These are phyloP conservation scores for Cordyceps fumosorosea DNA, from an alignment of 2,329 filamentous ascomycete species.

Conservation along the genomic window DNA sequence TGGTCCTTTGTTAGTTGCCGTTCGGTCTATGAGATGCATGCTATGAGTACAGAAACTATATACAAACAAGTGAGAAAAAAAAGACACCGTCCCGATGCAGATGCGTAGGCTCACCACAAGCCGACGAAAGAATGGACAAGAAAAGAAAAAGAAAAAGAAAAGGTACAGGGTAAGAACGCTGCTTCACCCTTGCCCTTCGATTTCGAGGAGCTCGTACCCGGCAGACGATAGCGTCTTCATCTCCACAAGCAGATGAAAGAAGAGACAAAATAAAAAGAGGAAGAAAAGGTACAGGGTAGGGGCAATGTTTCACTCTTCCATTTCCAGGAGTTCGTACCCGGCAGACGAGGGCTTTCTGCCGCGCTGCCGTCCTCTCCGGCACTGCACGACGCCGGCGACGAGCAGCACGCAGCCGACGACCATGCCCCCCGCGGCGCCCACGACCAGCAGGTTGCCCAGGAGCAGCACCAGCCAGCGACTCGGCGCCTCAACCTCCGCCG, in stretches of 20 bases:
- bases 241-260: background rate
- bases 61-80: no score
- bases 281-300: background rate
- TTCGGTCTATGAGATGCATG: no score
- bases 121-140: background rate
- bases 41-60: no score
- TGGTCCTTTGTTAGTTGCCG: no score
- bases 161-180: background rate
- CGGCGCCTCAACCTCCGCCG: slow-evolving; percentile 1
- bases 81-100: no score
- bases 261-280: no score
- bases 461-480: background rate
- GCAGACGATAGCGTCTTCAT: background rate
- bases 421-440: background rate
- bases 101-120: no score
- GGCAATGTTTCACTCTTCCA: background rate
- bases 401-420: background rate
- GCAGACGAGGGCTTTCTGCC: background rate
- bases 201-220: slow-evolving; percentile 1
- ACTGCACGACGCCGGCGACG: background rate
- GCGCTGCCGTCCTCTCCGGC: background rate
- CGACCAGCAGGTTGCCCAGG: background rate
- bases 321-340: slow-evolving; percentile 2
- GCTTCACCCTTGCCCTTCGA: background rate
- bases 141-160: background rate